These are phyloP conservation scores for Nigrograna mackinnonii DNA, from an alignment of 2,329 filamentous ascomycete species.

Conservation along the genomic window DNA sequence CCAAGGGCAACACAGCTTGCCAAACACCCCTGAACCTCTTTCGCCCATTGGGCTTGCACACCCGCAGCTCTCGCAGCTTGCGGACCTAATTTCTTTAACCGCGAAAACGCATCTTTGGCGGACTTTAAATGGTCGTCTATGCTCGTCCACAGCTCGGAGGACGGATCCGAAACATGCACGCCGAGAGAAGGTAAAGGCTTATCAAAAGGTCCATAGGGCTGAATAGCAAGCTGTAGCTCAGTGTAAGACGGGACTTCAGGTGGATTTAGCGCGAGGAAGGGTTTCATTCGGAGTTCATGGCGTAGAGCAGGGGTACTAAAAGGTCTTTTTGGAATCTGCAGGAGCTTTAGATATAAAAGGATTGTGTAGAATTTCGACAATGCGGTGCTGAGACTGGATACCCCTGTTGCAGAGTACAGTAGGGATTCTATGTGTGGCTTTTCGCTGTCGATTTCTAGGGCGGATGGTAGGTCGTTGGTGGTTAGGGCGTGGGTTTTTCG, in stretches of 20 bases:
- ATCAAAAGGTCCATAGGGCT: slow-evolving; percentile 33
- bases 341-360: slow-evolving; percentile 60
- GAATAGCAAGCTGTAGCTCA: slow-evolving; percentile 54
- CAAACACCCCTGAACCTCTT: slow-evolving; percentile 31
- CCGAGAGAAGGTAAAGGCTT: slow-evolving; percentile 11
- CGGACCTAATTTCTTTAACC: slow-evolving; percentile 41
- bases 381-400: slow-evolving; percentile 30
- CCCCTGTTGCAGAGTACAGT: slow-evolving; percentile 26
- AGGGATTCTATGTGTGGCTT: slow-evolving; percentile 17
- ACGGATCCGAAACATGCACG: slow-evolving; percentile 7
- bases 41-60: slow-evolving; percentile 42
- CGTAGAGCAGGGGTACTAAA: slow-evolving; percentile 71
- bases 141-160: slow-evolving; percentile 22
- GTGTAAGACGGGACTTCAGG: slow-evolving; percentile 69
- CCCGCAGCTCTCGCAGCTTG: slow-evolving; percentile 36
- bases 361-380: slow-evolving; percentile 64
- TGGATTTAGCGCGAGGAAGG: slow-evolving; percentile 70
- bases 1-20: slow-evolving; percentile 38
- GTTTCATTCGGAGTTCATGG: slow-evolving; percentile 85
- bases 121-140: slow-evolving; percentile 31
- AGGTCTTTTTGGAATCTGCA: slow-evolving; percentile 59
- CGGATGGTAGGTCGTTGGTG: neutral
- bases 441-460: slow-evolving; percentile 11
- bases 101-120: slow-evolving; percentile 38
- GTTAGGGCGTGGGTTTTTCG: slow-evolving; percentile 8